A percentile compares a stretch with the other conserved stretches of the same genome.
phyloP scores from a whole-genome alignment of 768 basidiomycete genomes.

The Lyophyllum semitale region DNA sequence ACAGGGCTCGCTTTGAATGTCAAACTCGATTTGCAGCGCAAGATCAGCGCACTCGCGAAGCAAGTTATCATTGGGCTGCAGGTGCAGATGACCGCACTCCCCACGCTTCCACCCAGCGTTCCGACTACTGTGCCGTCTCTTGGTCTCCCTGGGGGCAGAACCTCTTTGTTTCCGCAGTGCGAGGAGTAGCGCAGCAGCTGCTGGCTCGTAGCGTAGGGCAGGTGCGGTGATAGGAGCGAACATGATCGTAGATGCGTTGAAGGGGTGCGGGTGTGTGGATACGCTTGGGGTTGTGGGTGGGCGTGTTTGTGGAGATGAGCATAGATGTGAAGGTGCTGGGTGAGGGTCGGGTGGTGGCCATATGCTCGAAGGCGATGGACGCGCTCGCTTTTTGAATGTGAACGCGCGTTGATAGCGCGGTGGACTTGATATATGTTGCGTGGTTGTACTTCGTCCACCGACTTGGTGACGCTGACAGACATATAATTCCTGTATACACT shows the following conservation, averaged over 20 bases:
- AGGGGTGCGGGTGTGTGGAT: not conserved
- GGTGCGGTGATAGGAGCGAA: not conserved
- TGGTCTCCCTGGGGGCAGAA: slow-evolving; percentile 1
- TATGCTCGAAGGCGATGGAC: not conserved
- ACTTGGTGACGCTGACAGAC: too few species aligned
- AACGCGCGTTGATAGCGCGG: not conserved
- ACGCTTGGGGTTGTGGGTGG: not conserved
- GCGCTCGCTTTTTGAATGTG: not conserved
- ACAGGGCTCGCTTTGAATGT: not conserved
- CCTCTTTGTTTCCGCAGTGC: not conserved
- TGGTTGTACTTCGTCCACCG: not conserved
- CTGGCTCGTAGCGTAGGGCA: not conserved
- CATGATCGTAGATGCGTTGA: not conserved
- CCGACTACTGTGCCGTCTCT: not conserved
- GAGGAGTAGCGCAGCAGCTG: not conserved
- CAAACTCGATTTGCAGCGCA: not conserved
- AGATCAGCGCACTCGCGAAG: not conserved
- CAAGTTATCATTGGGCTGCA: not conserved
- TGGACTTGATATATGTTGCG: not conserved
- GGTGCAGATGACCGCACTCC: not conserved
- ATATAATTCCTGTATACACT: too few species aligned
- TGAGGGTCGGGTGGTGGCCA: not conserved
- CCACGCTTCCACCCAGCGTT: not conserved
- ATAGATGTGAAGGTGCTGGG: not conserved
- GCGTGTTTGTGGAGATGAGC: not conserved